Evolutionary conservation across 768 basidiomycete species (phyloP), one percentile per base, ranked within the genome.

Genomic region (Royoungia palumana): DNA sequence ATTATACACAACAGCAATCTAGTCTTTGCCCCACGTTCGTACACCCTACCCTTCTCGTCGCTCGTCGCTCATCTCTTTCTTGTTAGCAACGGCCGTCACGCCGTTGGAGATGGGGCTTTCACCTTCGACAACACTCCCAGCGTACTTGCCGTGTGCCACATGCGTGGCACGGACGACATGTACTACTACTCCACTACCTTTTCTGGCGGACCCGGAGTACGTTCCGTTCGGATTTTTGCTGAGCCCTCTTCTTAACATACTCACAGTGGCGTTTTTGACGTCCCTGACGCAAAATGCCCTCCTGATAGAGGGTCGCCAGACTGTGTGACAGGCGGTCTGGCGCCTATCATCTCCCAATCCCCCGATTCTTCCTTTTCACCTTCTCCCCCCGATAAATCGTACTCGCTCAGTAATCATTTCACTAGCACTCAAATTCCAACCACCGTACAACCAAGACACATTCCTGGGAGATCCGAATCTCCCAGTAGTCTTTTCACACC

Each of bases 71-170:
- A 67, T 14, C 17, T 44, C 16, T 44, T 35, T 9, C 22, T 8
- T 55, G 28, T 25, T 41, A 93, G 90, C 90, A 92, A 92, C 89
- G 90, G 88, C 73, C 82, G 88, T 88, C 85, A 83, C 75, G 79
- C 85, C 89, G 90, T 92, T 93, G 90, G 89, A 74, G 90, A 93
- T 91, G 90, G 90, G 90, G 90, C 90, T 82, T 73, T 75, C 74
- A 77, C 78, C 73, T 79, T 81, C 81, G 83, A 85, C 83, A 77
- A 72, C 57, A 77, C 81, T 72, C 80, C 87, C 58, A 87, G 76
- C 71, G 85, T 91, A 65, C 80, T 91, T 71, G 90, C 90, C 54
- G 84, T 91, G 59, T 89, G 87, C 80, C 86, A 87, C 54, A 74
- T 89, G 59, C 81, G 90, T 65, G 90, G 88, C 78, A 80, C 73